phyloP scores from a whole-genome alignment of 2,329 filamentous ascomycete genomes.

The Ophiostoma sp. region DNA sequence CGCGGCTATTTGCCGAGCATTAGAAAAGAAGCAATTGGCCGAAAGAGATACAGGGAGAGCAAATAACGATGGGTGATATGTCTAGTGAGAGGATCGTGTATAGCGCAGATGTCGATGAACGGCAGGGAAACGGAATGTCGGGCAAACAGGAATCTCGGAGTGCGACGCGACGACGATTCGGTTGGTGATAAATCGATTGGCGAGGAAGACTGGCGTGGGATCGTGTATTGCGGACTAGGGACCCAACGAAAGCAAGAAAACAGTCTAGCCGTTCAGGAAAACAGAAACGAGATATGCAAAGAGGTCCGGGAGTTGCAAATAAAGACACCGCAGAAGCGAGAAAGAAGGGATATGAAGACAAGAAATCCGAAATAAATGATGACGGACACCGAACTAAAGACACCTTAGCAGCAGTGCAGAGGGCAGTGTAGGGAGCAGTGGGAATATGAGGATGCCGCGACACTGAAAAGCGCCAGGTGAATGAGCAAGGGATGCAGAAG shows the following conservation, averaged over 20 bases:
- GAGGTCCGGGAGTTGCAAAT: background rate
- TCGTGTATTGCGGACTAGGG: background rate
- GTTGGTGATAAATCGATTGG: background rate
- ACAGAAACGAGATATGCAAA: background rate
- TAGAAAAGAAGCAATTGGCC: background rate
- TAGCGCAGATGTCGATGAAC: background rate
- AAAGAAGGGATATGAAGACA: background rate
- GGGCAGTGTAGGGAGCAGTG: background rate
- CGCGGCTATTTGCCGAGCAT: background rate
- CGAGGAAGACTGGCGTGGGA: background rate
- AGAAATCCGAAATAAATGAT: background rate
- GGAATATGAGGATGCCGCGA: background rate
- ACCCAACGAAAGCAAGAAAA: background rate
- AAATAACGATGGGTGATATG: background rate
- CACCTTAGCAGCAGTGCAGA: background rate
- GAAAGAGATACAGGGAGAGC: background rate
- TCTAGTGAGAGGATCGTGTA: background rate
- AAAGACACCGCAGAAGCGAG: background rate
- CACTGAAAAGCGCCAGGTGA: background rate
- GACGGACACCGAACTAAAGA: background rate
- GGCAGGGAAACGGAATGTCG: background rate
- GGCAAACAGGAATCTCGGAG: slow-evolving; percentile 1
- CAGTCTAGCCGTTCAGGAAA: background rate
- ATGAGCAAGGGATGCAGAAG: background rate
- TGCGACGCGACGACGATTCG: slow-evolving; percentile 1